Evolutionary conservation across 2,329 filamentous ascomycete species (phyloP).

Genomic region (Epichloe glyceriae): DNA sequence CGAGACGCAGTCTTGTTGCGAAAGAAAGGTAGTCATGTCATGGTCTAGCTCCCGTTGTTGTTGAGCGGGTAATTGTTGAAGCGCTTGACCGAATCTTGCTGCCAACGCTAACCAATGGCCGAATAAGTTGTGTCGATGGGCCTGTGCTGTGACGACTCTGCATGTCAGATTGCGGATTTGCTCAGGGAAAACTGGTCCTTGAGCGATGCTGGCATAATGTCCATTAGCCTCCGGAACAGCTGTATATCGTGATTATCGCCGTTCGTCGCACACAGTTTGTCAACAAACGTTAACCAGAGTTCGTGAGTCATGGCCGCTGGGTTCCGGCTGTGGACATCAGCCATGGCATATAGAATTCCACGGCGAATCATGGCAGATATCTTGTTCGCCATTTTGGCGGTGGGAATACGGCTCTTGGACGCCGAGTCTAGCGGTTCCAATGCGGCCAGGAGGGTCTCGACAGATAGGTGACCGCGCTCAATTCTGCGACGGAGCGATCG

Average conservation of each 20-base stretch:
- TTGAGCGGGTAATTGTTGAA: conserved; percentile 5
- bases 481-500: conserved; percentile 8
- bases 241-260: conserved; percentile 9
- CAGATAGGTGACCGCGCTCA: conserved; percentile 6
- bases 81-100: conserved; percentile 9
- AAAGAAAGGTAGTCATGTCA: conserved; percentile 7
- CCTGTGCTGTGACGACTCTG: conserved; percentile 9
- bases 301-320: conserved; percentile 2
- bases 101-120: conserved; percentile 9
- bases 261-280: conserved; percentile 5
- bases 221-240: conserved; percentile 9
- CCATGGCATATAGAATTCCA: conserved; percentile 9
- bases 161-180: conserved; percentile 7
- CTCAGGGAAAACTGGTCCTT: conserved; percentile 6
- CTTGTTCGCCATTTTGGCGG: conserved; percentile 6
- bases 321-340: conserved; percentile 2
- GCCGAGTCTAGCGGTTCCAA: conserved; percentile 11
- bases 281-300: conserved; percentile 10
- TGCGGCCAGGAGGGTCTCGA: conserved; percentile 5
- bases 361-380: conserved; percentile 11
- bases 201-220: conserved; percentile 9
- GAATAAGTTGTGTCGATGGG: conserved; percentile 8
- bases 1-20: conserved; percentile 2
- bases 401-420: conserved; percentile 7
- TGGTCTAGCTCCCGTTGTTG: conserved; percentile 7